Conservation (phyloP, 306 rosid genomes). For the Lupinus albus region DNA sequence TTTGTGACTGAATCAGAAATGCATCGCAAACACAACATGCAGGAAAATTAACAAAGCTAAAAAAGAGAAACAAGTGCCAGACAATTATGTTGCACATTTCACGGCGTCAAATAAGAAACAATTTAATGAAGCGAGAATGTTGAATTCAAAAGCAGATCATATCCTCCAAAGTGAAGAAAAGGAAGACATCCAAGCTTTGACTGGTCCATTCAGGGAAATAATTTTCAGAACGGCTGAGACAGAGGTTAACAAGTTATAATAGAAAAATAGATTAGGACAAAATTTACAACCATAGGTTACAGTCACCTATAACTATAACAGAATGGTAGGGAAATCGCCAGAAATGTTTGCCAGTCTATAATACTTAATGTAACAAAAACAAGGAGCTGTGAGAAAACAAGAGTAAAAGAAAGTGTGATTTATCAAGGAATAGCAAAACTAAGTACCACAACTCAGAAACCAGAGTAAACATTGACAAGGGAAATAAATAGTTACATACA, state of each 20-base stretch:
- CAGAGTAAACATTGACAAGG: background rate
- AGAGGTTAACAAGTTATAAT: background rate
- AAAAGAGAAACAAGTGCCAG: too few species aligned
- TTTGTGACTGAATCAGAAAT: background rate
- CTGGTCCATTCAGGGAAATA: background rate
- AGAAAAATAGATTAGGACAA: background rate
- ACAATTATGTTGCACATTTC: background rate
- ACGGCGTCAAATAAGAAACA: background rate
- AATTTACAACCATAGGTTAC: background rate
- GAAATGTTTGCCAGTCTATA: background rate
- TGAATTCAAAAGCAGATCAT: background rate
- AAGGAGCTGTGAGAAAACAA: too few species aligned
- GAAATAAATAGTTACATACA: background rate
- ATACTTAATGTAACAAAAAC: background rate
- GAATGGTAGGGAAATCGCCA: background rate
- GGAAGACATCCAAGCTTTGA: background rate
- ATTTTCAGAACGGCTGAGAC: background rate
- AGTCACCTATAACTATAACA: background rate
- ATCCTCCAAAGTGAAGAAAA: background rate
- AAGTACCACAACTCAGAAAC: background rate
- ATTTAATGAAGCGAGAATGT: background rate
- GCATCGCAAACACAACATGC: background rate
- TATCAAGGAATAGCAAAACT: background rate
- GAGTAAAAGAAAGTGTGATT: background rate
- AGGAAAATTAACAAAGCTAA: background rate